Evolutionary conservation across 176 grass and related monocot species (phyloP), one percentile per base, ranked within the genome.

Genomic region (Pharus latifolius): DNA sequence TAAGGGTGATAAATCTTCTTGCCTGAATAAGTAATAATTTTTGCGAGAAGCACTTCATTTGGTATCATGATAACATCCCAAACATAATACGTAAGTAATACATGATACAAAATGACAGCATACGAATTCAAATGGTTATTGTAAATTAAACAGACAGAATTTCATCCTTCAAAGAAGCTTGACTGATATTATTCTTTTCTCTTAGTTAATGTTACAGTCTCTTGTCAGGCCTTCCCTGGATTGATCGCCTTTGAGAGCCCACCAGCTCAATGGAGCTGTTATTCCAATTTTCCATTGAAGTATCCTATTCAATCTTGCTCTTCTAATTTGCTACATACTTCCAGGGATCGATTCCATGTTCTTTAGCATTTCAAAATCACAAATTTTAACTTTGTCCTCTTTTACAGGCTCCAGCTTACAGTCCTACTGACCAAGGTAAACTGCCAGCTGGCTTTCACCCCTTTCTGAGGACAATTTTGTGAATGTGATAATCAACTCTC

Each of bases 1-100:
- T 78, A 49, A 98, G 72, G 10, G 84, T 98, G 63, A 98, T 91
- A 74, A 93, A 98, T 74, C 87, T 91, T 79, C 89, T 79, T 77
- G 89, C 94, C 87, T 98, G 67, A 63, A 84, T 75, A 54, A 68
- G 24, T 45, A 32, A 31, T 44, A 54, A 7, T 43, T 60, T 70
- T 60, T 56, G 44, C 15, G 13, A 74, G 27, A 68, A 69, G 60
- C 24, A 45, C 8, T 14, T 63, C 3, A 29, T 35, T 15, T 15
- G 18, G 4, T 37, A 24, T 54, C 11, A 29, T 63, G 14, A 56
- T 30, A 56, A 28, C n/a, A n/a, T n/a, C n/a, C n/a, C n/a, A n/a
- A n/a, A n/a, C n/a, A n/a, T n/a, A n/a, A n/a, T n/a, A n/a, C n/a
- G n/a, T n/a, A n/a, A n/a, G n/a, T n/a, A n/a, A n/a, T n/a, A n/a